Evolutionary conservation across 768 basidiomycete species (phyloP).

Genomic region (Naematelia aurantialba): DNA sequence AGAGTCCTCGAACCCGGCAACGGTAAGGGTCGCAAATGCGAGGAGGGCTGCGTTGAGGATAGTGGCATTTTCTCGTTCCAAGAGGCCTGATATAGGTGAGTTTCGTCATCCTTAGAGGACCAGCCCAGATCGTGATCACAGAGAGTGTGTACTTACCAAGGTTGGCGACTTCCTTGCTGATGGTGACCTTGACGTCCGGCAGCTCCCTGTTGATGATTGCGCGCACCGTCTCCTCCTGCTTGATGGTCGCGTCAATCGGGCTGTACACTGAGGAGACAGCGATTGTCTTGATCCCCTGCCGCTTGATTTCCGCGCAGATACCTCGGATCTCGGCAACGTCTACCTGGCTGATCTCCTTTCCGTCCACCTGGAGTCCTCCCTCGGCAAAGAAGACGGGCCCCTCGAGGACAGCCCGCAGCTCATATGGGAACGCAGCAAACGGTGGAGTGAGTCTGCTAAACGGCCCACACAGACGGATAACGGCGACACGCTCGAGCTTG

Average conservation of each 20-base stretch:
- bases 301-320: conserved; percentile 53
- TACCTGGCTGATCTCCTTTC: conserved; percentile 42
- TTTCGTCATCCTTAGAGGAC: conserved; percentile 48
- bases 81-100: conserved; percentile 40
- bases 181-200: conserved; percentile 55
- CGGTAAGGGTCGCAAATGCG: conserved; percentile 59
- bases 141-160: conserved; percentile 15
- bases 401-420: conserved; percentile 47
- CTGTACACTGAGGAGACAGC: conserved; percentile 58
- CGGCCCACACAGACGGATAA: conserved; percentile 62
- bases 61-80: conserved; percentile 64
- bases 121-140: conserved; percentile 56
- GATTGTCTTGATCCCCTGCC: conserved; percentile 47
- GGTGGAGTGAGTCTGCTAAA: conserved; percentile 60
- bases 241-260: conserved; percentile 54
- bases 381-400: conserved; percentile 52
- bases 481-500: conserved; percentile 61
- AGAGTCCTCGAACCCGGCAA: conserved; percentile 58
- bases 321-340: conserved; percentile 55
- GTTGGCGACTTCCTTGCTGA: conserved; percentile 55
- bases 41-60: conserved; percentile 67
- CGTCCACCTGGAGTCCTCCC: conserved; percentile 53
- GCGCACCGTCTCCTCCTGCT: conserved; percentile 57
- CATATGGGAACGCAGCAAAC: conserved; percentile 57
- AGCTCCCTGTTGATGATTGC: conserved; percentile 54